A percentile compares a stretch with the other conserved stretches of the same genome.
Evolutionary conservation across 1,139 yeast species (phyloP).

Genomic region (Scheffersomyces insectosa): DNA sequence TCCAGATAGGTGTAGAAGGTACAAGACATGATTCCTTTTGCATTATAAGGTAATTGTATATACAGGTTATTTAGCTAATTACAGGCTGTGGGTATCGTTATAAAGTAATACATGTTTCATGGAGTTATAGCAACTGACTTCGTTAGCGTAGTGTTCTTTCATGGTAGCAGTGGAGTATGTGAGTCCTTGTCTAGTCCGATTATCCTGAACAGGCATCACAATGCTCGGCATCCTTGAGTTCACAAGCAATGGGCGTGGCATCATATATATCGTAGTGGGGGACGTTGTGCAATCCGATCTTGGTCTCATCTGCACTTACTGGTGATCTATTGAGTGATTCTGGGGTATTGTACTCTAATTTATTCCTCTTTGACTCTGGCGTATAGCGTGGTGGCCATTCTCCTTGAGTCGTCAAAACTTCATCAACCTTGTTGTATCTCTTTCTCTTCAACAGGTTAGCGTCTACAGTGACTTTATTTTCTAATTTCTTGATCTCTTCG

Average conservation of each 20-base stretch:
- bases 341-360: not conserved
- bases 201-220: slow-evolving; percentile 53
- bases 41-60: no score
- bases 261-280: slow-evolving; percentile 27
- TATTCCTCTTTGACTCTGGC: not conserved
- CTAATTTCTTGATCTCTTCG: slow-evolving; percentile 22
- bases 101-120: no score
- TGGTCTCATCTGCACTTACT: no score
- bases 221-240: slow-evolving; percentile 28
- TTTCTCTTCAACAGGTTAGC: slow-evolving; percentile 18
- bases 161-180: not conserved
- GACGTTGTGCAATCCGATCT: not conserved
- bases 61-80: no score
- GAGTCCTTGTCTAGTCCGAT: not conserved
- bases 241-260: slow-evolving; percentile 41
- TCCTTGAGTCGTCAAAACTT: not conserved
- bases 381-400: not conserved
- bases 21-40: no score
- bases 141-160: no score
- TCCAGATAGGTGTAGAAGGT: no score
- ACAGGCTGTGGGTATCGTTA: no score
- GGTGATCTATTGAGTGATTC: not conserved
- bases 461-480: slow-evolving; percentile 3
- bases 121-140: no score
- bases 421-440: slow-evolving; percentile 15